These are phyloP conservation scores for Sarocladium strictum DNA, from an alignment of 2,329 filamentous ascomycete species.

Conservation along the genomic window DNA sequence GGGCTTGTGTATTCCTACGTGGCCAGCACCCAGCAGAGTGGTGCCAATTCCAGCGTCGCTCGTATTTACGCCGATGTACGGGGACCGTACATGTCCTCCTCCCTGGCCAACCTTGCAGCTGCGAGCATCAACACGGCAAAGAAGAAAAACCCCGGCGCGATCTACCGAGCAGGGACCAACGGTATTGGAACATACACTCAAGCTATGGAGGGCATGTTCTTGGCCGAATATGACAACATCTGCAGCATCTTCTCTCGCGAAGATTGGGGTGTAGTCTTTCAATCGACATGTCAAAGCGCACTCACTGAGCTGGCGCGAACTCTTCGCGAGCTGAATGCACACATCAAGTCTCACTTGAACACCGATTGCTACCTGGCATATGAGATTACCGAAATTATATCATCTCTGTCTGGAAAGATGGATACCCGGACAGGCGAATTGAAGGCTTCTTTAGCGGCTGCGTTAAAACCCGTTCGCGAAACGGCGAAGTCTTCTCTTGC, in stretches of 20 bases:
- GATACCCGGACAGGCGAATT: constrained; percentile 81
- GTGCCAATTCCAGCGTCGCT: constrained; percentile 63
- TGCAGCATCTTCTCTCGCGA: constrained; percentile 79
- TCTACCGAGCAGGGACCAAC: constrained; percentile 84
- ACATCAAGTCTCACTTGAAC: constrained; percentile 78
- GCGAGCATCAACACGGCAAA: constrained; percentile 80
- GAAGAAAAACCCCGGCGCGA: constrained; percentile 72
- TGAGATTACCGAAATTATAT: constrained; percentile 88
- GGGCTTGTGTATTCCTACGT: constrained; percentile 75
- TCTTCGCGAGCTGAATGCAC: constrained; percentile 78
- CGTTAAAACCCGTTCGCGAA: constrained; percentile 82
- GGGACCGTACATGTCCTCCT: constrained; percentile 77
- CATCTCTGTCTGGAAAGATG: constrained; percentile 69
- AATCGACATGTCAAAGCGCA: constrained; percentile 70
- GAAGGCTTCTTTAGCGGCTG: constrained; percentile 75
- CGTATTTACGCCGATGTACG: constrained; percentile 82
- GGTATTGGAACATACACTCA: constrained; percentile 86
- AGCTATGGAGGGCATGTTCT: constrained; percentile 79
- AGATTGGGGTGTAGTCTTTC: constrained; percentile 76
- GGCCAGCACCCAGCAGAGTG: constrained; percentile 48
- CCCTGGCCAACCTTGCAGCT: constrained; percentile 78
- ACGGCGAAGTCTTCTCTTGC: constrained; percentile 83
- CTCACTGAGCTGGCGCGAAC: constrained; percentile 81
- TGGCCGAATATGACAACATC: constrained; percentile 87
- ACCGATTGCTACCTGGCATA: constrained; percentile 95